Evolutionary conservation across 2,329 filamentous ascomycete species (phyloP), one percentile per base, ranked within the genome.

Genomic region (Aspergillus ochraceus): DNA sequence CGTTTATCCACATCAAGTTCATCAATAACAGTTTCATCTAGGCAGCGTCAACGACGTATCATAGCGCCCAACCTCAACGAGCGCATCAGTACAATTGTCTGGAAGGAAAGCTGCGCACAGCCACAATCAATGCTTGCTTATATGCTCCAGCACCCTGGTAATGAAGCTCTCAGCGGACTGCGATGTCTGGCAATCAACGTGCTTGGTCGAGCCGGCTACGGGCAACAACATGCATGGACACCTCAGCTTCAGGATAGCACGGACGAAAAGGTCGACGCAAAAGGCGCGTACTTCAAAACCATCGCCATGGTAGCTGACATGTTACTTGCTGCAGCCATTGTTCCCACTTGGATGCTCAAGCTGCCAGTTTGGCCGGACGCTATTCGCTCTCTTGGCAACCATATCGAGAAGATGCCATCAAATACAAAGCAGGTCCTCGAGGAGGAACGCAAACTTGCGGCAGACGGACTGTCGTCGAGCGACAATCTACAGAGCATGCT

Each of bases 151-250:
- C 58, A 66, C 32, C 63, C 66, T 1, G 64, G 67, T 9, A 67
- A 66, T 51, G 60, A 69, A 22, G 71, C 73, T 1, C 61, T 73
- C 9, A 59, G 61, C 10, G 68, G 68, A 4, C 68, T 77, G 10
- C 70, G 72, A 10, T 64, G 64, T 39, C 60, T 79, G 19, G 73
- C 76, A 17, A 74, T 78, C 64, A 76, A 78, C 55, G 75, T 79
- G 2, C 68, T 79, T 10, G 72, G 71, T 4, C 55, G 64, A 32
- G 71, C 74, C 1, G 75, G 71, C 2, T 77, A 75, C 57, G 71
- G 70, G 36, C 66, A 74, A 52, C 63, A 66, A 67, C 69, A 22
- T 24, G 54, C 68, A 6, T 78, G 72, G 69, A 58, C 66, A 10
- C 69, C 70, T 2, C 55, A 66, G 11, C 39, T 62, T n/a, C 59